Evolutionary conservation across 2,329 filamentous ascomycete genomes (phyloP).

Genomic region (Trichoderma sp.): DNA sequence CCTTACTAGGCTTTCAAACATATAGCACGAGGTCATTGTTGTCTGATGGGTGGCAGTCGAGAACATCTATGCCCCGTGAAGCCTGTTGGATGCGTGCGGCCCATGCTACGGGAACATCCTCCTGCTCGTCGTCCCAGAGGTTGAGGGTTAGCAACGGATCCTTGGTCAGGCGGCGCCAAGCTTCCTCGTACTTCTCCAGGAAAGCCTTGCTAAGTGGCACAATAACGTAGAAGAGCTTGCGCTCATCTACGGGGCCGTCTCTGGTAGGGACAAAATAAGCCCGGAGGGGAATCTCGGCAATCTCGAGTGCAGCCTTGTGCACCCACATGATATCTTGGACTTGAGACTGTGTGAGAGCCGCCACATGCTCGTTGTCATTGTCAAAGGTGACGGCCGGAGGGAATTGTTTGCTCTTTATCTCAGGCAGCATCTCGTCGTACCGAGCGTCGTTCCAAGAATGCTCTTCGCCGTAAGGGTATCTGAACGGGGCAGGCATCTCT

Average conservation of each 20-base stretch:
- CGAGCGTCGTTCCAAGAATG: neutral
- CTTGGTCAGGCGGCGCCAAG: neutral
- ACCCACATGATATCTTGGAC: neutral
- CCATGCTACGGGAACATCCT: neutral
- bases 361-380: neutral
- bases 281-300: neutral
- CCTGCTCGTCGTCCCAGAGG: neutral
- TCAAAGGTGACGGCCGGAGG: neutral
- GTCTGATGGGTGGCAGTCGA: neutral
- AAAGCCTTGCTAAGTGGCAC: neutral
- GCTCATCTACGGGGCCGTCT: neutral
- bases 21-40: neutral
- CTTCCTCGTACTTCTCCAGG: neutral
- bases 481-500: neutral
- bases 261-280: neutral
- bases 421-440: neutral
- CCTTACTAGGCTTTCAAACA: fast-evolving
- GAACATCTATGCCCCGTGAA: neutral
- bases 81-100: neutral
- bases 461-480: neutral
- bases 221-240: neutral
- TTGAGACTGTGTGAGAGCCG: neutral
- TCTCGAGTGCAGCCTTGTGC: neutral
- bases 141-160: neutral
- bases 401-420: neutral